Percentiles rank a stretch among this genome's conserved stretches.
Conservation (phyloP, 2,329 filamentous ascomycete species). For the Diplodia seriata region DNA sequence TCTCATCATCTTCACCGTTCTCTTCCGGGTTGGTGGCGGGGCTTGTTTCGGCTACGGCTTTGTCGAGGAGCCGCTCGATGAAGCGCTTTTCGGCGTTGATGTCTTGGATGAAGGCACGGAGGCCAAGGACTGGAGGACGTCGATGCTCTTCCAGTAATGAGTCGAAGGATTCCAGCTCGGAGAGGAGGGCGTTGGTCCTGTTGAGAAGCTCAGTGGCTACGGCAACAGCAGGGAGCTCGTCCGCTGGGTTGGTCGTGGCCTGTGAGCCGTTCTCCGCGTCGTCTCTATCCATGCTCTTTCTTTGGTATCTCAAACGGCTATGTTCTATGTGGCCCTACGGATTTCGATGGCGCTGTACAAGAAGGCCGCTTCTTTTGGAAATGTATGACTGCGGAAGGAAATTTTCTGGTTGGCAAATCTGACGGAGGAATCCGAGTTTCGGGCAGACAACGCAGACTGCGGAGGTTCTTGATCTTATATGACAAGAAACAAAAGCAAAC, state of each 20-base stretch:
- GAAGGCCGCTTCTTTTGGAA: neutral
- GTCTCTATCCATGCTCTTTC: conserved; percentile 5
- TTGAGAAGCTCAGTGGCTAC: conserved; percentile 24
- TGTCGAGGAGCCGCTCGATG: conserved; percentile 26
- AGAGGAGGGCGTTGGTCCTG: conserved; percentile 25
- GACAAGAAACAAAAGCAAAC: neutral
- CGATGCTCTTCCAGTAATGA: neutral
- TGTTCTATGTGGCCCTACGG: neutral
- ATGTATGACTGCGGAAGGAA: neutral
- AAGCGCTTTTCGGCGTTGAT: conserved; percentile 32
- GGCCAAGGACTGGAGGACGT: conserved; percentile 3
- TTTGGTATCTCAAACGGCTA: neutral
- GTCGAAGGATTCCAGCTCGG: conserved; percentile 25
- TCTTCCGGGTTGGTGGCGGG: neutral
- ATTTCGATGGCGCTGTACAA: neutral
- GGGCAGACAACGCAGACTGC: neutral
- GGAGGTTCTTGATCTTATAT: neutral
- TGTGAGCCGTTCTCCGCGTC: neutral
- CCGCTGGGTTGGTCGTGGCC: neutral
- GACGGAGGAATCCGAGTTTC: neutral
- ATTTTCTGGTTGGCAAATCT: neutral
- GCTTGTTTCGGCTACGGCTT: conserved; percentile 10
- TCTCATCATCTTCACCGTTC: neutral
- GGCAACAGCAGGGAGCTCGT: conserved; percentile 11
- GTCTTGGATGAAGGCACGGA: conserved; percentile 15